Evolutionary conservation across 257 asterid genomes (phyloP), one percentile per base, ranked within the genome.

Genomic region (Henckelia pumila): DNA sequence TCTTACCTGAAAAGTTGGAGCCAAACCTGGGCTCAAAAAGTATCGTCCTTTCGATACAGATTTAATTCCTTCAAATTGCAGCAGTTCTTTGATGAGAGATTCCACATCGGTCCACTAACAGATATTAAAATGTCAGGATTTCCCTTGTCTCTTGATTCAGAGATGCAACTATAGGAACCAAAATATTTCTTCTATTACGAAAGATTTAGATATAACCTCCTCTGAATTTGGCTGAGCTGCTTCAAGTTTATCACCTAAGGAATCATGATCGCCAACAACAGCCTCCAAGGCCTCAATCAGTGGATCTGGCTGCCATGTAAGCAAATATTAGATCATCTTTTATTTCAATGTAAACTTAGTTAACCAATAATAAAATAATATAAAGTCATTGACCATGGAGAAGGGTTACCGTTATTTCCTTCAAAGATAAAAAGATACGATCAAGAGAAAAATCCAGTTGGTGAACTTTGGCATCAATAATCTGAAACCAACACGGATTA

Each of bases 11-110:
- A 93, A 93, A 4, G 97, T 88, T 56, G 98, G 98, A 35, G 95
- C 94, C 88, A 90, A 81, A 77, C 97, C 98, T 26, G 97, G 97
- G 77, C 98, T 93, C 85, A 88, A 57, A 71, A 88, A 93, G 73
- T 85, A 86, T 14, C 94, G 78, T 26, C 97, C 97, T 84, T 84
- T 93, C 7, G 89, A 85, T 64, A 88, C 98, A 5, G 92, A 88
- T 70, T 84, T 84, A 76, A 93, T 86, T 32, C 97, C 98, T 1
- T 86, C 84, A 52, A 77, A 80, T 76, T 81, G 83, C 57, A 81
- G 74, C 57, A 90, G 40, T 73, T 86, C 98, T 80, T 76, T 81
- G 64, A 90, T 85, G 58, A 93, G 92, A 30, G 85, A 85, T 56
- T 93, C 98, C 69, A 93, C 96, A 47, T 90, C 98, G 1, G 72